phyloP scores from a whole-genome alignment of 129 eudicot species.

The Flaveria sonorensis region DNA sequence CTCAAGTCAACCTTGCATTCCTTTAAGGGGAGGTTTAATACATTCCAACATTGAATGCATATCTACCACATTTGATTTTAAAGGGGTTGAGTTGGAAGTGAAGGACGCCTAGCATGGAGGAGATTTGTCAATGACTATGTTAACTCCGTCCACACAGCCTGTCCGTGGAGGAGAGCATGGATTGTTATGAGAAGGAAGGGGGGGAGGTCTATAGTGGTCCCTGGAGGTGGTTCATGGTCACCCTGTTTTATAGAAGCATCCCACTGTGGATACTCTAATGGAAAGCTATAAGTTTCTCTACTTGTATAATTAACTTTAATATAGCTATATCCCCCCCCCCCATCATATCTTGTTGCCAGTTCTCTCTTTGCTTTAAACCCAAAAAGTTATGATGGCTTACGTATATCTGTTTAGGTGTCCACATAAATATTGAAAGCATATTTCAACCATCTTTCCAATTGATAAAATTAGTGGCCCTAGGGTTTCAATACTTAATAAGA shows the following conservation, averaged over 20 bases:
- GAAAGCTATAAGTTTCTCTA: neutral
- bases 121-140: no score
- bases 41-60: neutral
- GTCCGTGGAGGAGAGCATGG: no score
- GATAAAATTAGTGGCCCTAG: neutral
- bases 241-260: no score
- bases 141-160: no score
- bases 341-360: neutral
- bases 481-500: neutral
- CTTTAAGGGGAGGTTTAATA: neutral
- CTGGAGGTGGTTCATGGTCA: no score
- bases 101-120: no score
- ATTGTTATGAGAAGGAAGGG: no score
- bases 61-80: no score
- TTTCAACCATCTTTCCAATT: neutral
- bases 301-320: neutral
- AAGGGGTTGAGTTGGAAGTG: no score
- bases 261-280: no score
- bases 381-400: neutral
- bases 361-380: neutral
- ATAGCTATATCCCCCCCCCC: neutral
- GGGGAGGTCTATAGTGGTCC: no score
- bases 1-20: neutral
- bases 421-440: neutral
- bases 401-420: neutral